Evolutionary conservation across 2,329 filamentous ascomycete genomes (phyloP), one percentile per base, ranked within the genome.

Genomic region (Colletotrichum paranaense): DNA sequence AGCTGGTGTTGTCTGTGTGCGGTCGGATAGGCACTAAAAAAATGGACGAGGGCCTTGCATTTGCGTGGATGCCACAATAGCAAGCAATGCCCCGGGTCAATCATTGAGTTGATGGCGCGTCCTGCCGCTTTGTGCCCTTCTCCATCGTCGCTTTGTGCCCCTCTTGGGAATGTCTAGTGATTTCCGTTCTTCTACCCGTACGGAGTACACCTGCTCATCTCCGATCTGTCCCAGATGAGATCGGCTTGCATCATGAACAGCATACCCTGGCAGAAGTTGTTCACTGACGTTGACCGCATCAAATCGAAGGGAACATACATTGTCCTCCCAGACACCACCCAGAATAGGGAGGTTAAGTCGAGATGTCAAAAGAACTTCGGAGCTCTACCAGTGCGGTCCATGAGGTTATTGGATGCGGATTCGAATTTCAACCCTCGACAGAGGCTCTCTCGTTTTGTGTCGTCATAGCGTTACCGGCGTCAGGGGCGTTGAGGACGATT

Each of bases 1-100:
- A 60, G 53, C 52, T 63, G 30, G 69, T 55, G 66, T 26, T 19
- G 58, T 59, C 66, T 59, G 56, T 64, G 66, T 69, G 66, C 66
- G 49, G 42, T 64, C 46, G 63, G 66, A 60, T 59, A 55, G 11
- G 53, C 64, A 24, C 53, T 56, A 35, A 49, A 55, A 24, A 24
- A 64, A 30, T 19, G 5, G 52, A 66, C 16, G 32, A 32, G 19
- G 28, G 46, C 53, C 55, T 53, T 53, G 62, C 42, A 53, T 56
- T 65, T 65, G 22, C 16, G 49, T 26, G 24, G n/a, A 66, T 42
- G 19, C 49, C 32, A 65, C 56, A 16, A 26, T 26, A 32, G 30
- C 64, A 55, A 67, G 28, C 68, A 68, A 62, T 46, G 42, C 49
- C 58, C 57, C 24, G 58, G 57, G 55, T 38, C 26, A 35, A 24